Conservation (phyloP, 768 basidiomycete species). For the Hygrophorus russula region DNA sequence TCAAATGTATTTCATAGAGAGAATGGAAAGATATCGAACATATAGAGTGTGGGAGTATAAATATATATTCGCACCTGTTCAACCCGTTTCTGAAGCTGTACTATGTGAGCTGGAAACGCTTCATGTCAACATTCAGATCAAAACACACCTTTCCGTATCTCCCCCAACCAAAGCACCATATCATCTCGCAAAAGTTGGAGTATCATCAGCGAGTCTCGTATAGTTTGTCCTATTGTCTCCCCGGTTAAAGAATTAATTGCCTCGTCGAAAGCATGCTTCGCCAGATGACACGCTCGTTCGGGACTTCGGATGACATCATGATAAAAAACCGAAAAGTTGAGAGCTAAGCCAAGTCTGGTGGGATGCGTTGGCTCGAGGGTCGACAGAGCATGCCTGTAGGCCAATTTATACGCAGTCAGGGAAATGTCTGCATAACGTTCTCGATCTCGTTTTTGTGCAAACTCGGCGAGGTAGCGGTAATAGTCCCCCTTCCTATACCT, state of each 20-base stretch:
- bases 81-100: background rate
- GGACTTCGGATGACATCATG: slow-evolving; percentile 80
- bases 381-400: slow-evolving; percentile 71
- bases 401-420: slow-evolving; percentile 75
- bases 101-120: no score
- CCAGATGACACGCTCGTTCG: slow-evolving; percentile 78
- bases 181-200: slow-evolving; percentile 78
- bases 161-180: slow-evolving; percentile 74
- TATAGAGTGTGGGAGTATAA: no score
- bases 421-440: slow-evolving; percentile 63
- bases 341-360: slow-evolving; percentile 76
- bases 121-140: background rate
- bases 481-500: slow-evolving; percentile 72
- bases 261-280: slow-evolving; percentile 89
- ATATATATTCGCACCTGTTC: background rate
- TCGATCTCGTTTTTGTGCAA: slow-evolving; percentile 61
- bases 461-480: slow-evolving; percentile 85
- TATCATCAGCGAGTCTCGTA: slow-evolving; percentile 74
- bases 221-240: slow-evolving; percentile 22
- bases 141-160: slow-evolving; percentile 38
- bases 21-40: slow-evolving; percentile 1
- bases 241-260: slow-evolving; percentile 61
- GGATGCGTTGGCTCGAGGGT: slow-evolving; percentile 74
- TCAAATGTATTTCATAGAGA: slow-evolving; percentile 1
- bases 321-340: slow-evolving; percentile 93